These are phyloP conservation scores for Castanea crenata DNA, from an alignment of 306 rosid genomes.

Conservation along the genomic window DNA sequence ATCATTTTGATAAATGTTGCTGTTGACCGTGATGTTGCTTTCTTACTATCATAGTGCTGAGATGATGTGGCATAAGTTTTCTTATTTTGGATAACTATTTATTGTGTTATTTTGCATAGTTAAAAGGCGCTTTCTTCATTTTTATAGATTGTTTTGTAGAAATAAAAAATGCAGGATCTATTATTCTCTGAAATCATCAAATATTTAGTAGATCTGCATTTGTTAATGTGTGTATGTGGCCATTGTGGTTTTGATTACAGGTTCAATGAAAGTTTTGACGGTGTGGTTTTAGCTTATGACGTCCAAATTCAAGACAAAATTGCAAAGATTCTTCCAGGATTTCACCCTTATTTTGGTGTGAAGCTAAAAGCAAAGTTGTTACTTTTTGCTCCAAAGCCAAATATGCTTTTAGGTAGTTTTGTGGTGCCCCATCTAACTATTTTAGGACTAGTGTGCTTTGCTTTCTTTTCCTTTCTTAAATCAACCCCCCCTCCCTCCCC, in stretches of 20 bases:
- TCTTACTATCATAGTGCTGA: background rate
- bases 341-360: constrained; percentile 65
- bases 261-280: constrained; percentile 64
- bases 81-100: background rate
- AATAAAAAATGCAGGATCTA: background rate
- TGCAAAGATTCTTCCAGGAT: constrained; percentile 46
- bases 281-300: constrained; percentile 75
- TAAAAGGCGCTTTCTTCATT: background rate
- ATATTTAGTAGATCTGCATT: background rate
- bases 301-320: constrained; percentile 42
- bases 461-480: no score
- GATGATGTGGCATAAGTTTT: background rate
- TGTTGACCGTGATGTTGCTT: background rate
- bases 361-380: constrained; percentile 50
- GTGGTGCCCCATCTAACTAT: background rate
- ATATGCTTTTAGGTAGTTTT: constrained; percentile 74
- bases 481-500: no score
- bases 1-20: background rate
- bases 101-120: background rate
- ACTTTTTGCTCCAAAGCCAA: constrained; percentile 77
- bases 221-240: background rate
- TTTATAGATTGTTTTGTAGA: background rate
- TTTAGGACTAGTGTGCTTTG: background rate
- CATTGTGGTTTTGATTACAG: constrained; percentile 34
- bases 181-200: background rate